These are phyloP conservation scores for Multifurca ochricompacta DNA, from an alignment of 768 basidiomycete species.

Conservation along the genomic window DNA sequence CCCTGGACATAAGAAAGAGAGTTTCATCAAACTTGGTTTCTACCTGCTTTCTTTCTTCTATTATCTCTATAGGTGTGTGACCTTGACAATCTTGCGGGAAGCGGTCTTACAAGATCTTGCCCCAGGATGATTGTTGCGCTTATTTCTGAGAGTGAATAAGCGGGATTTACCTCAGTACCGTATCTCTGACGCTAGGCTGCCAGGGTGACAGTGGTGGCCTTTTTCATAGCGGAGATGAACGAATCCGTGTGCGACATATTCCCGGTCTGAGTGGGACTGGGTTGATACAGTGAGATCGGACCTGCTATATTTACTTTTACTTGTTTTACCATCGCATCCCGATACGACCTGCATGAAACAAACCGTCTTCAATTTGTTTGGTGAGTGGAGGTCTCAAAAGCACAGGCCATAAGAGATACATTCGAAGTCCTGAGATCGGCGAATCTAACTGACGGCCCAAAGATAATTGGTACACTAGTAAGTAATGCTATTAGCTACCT, in stretches of 20 bases:
- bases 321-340: conserved; percentile 19
- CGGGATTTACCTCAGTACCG: conserved; percentile 1
- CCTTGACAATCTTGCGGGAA: neutral
- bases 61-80: conserved; percentile 75
- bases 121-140: conserved; percentile 46
- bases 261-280: conserved; percentile 3
- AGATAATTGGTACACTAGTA: conserved; percentile 2
- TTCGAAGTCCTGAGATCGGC: neutral
- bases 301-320: conserved; percentile 22
- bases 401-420: neutral
- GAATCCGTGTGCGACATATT: conserved; percentile 1
- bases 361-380: conserved; percentile 4
- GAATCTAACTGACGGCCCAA: neutral
- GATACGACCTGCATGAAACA: conserved; percentile 11
- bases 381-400: neutral
- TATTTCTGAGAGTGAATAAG: conserved; percentile 37
- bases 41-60: conserved; percentile 90
- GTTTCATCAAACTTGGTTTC: conserved; percentile 91
- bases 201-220: neutral
- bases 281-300: neutral
- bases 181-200: neutral
- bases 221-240: neutral
- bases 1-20: conserved; percentile 90
- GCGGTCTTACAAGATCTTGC: neutral
- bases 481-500: conserved; percentile 4